These are phyloP conservation scores for Saturnispora dispora DNA, from an alignment of 805 yeast genomes.

Conservation along the genomic window DNA sequence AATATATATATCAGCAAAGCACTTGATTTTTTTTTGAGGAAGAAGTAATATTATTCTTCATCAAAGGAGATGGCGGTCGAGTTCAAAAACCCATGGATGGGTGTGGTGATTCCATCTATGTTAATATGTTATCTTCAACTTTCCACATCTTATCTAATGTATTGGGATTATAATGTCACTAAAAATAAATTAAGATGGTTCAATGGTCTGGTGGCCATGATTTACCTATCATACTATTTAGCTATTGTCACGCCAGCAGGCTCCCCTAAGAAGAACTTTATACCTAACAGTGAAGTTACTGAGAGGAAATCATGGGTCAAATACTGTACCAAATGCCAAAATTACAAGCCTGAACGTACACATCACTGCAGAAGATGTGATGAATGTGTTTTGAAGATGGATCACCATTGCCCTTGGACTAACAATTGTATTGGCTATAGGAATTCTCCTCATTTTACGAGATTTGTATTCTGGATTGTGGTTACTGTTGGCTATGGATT, in stretches of 20 bases:
- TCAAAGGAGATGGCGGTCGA: constrained; percentile 19
- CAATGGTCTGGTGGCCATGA: constrained; percentile 27
- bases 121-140: constrained; percentile 54
- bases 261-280: constrained; percentile 42
- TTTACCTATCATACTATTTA: constrained; percentile 65
- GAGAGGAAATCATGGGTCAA: constrained; percentile 39
- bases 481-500: constrained; percentile 41
- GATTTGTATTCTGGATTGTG: constrained; percentile 65
- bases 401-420: constrained; percentile 94
- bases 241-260: constrained; percentile 71
- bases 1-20: background rate
- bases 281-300: constrained; percentile 19
- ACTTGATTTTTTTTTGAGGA: background rate
- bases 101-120: constrained; percentile 49
- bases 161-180: constrained; percentile 33
- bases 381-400: constrained; percentile 80
- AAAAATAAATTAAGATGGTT: constrained; percentile 33
- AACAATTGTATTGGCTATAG: constrained; percentile 77
- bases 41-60: background rate
- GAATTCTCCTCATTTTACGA: constrained; percentile 70
- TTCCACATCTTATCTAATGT: constrained; percentile 50
- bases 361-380: constrained; percentile 81
- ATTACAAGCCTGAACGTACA: constrained; percentile 69
- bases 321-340: constrained; percentile 66
- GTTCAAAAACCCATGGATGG: constrained; percentile 42